Conservation (phyloP, 495 filamentous ascomycete genomes). For the Daldinia grandis region DNA sequence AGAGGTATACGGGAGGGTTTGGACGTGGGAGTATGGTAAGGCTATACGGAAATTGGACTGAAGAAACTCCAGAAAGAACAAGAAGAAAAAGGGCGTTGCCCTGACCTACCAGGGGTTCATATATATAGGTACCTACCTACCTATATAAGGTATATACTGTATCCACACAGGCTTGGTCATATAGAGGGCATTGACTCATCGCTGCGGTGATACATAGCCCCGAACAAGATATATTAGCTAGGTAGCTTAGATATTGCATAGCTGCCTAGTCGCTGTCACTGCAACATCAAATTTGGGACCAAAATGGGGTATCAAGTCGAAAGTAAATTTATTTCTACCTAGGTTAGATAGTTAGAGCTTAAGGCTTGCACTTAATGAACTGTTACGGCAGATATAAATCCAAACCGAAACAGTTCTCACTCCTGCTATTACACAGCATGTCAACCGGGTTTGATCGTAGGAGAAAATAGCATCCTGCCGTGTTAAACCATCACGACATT, state of each 20-base stretch:
- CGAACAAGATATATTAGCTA: background rate
- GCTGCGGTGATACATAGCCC: background rate
- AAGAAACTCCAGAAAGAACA: background rate
- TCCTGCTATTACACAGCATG: background rate
- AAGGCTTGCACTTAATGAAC: background rate
- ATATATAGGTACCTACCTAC: background rate
- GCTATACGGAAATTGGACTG: background rate
- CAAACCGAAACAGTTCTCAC: background rate
- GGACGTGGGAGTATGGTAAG: background rate
- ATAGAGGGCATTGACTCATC: background rate
- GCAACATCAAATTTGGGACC: background rate
- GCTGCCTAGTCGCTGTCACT: background rate
- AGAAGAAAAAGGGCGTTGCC: background rate
- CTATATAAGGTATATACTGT: too few relatives aligned
- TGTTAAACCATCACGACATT: background rate
- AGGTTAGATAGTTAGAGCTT: background rate
- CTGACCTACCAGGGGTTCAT: background rate
- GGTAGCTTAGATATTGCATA: too few relatives aligned
- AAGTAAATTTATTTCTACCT: background rate
- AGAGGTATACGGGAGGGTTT: too few relatives aligned
- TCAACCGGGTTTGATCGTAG: background rate
- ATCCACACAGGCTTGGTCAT: background rate
- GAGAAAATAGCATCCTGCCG: background rate
- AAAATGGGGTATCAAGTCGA: background rate
- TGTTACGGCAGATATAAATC: background rate